A percentile compares a stretch with the other conserved stretches of the same genome.
phyloP scores from a whole-genome alignment of 768 basidiomycete species.

The Tulasnella sp. region DNA sequence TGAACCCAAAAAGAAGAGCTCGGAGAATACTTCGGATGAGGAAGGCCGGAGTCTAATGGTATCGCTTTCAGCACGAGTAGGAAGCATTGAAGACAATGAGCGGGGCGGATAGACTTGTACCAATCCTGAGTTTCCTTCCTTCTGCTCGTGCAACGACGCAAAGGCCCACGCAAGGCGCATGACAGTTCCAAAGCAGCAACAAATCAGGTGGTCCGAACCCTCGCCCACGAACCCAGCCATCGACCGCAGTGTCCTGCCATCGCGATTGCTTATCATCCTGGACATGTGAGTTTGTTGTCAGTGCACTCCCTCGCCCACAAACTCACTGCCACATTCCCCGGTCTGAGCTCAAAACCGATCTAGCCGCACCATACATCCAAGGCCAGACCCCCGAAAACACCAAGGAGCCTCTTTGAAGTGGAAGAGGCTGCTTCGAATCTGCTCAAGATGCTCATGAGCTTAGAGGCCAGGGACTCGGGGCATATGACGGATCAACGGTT shows the following conservation, averaged over 20 bases:
- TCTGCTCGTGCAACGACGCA: too few relatives aligned
- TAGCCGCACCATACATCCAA: slow-evolving; percentile 17
- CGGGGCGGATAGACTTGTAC: slow-evolving; percentile 29
- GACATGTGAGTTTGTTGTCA: slow-evolving; percentile 16
- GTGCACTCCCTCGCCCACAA: too few relatives aligned
- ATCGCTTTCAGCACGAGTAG: slow-evolving; percentile 31
- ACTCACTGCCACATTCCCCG: too few relatives aligned
- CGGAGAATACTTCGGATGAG: slow-evolving; percentile 19
- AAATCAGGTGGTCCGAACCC: slow-evolving; percentile 30
- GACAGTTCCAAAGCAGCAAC: slow-evolving; percentile 33
- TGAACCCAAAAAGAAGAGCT: slow-evolving; percentile 21
- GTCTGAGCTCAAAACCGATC: slow-evolving; percentile 13
- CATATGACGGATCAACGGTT: slow-evolving; percentile 24
- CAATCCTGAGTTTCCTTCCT: slow-evolving; percentile 23
- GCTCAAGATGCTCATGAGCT: neutral
- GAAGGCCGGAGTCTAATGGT: slow-evolving; percentile 26
- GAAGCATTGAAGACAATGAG: slow-evolving; percentile 31
- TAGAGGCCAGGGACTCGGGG: slow-evolving; percentile 2
- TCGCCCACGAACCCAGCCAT: slow-evolving; percentile 30
- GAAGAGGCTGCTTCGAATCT: slow-evolving; percentile 21
- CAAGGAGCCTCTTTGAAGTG: slow-evolving; percentile 27
- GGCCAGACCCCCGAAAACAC: slow-evolving; percentile 26
- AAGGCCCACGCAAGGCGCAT: too few relatives aligned
- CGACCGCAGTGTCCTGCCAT: slow-evolving; percentile 22
- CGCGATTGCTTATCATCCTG: slow-evolving; percentile 25